Conservation (phyloP, 2,329 filamentous ascomycete species). For the Xylaria sp. region DNA sequence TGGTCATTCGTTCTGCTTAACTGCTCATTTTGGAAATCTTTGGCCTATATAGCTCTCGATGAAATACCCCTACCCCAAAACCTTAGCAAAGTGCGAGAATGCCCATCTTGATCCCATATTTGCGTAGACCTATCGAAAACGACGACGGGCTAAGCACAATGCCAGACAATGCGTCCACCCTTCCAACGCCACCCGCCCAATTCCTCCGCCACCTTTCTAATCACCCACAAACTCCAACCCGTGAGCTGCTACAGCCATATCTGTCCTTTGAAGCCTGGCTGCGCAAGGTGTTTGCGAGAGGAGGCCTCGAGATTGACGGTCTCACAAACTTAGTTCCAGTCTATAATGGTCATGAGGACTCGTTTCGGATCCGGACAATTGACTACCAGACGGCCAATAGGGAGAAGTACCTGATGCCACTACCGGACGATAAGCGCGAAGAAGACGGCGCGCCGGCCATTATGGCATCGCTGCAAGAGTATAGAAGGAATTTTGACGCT, state of each 20-base stretch:
- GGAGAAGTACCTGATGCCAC: slow-evolving; percentile 4
- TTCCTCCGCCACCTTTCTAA: slow-evolving; percentile 7
- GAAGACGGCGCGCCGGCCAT: background rate
- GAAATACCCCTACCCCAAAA: too few relatives aligned
- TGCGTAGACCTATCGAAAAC: too few relatives aligned
- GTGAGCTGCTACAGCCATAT: background rate
- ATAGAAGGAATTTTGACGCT: background rate
- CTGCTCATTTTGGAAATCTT: too few relatives aligned
- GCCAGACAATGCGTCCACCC: background rate
- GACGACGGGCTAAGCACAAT: background rate
- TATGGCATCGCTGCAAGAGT: background rate
- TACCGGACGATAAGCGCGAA: background rate
- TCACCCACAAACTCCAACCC: background rate
- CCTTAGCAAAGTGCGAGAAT: too few relatives aligned
- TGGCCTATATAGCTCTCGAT: too few relatives aligned
- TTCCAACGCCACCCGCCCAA: background rate
- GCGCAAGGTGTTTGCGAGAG: background rate
- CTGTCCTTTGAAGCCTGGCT: slow-evolving; percentile 7
- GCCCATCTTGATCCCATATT: too few relatives aligned
- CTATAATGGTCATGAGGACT: background rate
- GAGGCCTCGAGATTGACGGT: background rate
- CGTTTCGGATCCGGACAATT: slow-evolving; percentile 1
- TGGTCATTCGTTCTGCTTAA: too few relatives aligned
- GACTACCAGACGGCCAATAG: background rate
- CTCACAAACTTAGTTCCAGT: slow-evolving; percentile 6